Evolutionary conservation across 257 asterid species (phyloP).

Genomic region (Thymus mandschuricus): DNA sequence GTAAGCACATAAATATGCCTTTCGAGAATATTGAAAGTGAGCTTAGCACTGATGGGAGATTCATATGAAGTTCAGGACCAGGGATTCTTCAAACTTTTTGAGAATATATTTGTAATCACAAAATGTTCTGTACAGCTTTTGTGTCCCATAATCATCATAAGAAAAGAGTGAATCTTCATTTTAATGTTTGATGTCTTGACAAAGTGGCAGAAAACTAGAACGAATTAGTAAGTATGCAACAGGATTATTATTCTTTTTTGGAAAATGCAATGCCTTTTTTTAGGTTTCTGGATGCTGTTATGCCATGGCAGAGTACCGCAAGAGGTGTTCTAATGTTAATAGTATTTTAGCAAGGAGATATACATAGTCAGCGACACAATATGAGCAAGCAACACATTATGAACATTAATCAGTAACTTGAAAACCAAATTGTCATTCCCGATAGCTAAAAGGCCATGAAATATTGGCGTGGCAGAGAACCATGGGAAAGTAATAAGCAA

Average conservation of each 20-base stretch:
- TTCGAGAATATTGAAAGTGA: slow-evolving; percentile 6
- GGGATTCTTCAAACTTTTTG: slow-evolving; percentile 7
- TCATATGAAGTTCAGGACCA: slow-evolving; percentile 7
- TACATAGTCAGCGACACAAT: neutral
- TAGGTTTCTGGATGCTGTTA: neutral
- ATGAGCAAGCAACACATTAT: too few relatives aligned
- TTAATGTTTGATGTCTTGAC: neutral
- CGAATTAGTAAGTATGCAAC: neutral
- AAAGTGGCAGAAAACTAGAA: neutral
- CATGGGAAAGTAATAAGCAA: neutral
- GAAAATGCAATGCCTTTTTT: slow-evolving; percentile 2
- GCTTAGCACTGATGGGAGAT: neutral
- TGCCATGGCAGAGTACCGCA: neutral
- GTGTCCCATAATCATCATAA: slow-evolving; percentile 19
- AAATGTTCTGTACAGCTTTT: neutral
- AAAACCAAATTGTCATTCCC: neutral
- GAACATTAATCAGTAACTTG: neutral
- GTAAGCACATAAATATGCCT: neutral
- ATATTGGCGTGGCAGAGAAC: neutral
- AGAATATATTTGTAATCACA: neutral
- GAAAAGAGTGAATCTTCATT: slow-evolving; percentile 18
- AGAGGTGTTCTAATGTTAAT: neutral
- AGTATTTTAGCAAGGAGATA: neutral
- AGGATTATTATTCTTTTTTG: too few relatives aligned
- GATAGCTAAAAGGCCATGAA: neutral